phyloP scores from a whole-genome alignment of 495 filamentous ascomycete species.

The Endocarpon pusillum region DNA sequence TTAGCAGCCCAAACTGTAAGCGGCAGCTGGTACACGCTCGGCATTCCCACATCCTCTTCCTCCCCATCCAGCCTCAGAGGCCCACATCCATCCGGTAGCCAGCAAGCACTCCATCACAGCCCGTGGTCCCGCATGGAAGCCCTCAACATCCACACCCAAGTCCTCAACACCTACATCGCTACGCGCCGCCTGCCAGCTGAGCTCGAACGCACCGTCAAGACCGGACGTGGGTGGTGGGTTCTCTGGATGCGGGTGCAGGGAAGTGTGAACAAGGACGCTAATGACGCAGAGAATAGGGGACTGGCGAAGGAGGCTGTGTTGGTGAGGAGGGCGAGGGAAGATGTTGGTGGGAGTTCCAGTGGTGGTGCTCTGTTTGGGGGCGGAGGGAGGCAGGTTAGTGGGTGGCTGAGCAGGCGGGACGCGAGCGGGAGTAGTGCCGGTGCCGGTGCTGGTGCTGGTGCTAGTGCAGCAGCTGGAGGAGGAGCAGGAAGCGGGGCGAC shows the following conservation, averaged over 20 bases:
- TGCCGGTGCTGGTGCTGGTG: constrained; percentile 22
- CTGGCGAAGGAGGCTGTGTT: constrained; percentile 58
- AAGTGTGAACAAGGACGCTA: constrained; percentile 8
- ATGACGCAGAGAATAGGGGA: constrained; percentile 12
- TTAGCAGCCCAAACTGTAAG: constrained; percentile 7
- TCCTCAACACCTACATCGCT: constrained; percentile 55
- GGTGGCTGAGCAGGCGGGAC: constrained; percentile 30
- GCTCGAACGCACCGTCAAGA: constrained; percentile 80
- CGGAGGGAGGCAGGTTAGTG: constrained; percentile 22
- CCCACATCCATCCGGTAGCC: background rate
- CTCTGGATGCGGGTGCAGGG: constrained; percentile 67
- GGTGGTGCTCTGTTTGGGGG: constrained; percentile 17
- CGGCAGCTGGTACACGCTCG: background rate
- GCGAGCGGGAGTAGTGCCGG: constrained; percentile 11
- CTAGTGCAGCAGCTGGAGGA: constrained; percentile 51
- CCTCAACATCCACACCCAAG: constrained; percentile 75
- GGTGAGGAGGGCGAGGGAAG: constrained; percentile 61
- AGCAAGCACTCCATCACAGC: too few species aligned
- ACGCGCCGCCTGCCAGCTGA: constrained; percentile 43
- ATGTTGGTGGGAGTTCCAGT: constrained; percentile 18
- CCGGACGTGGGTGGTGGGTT: constrained; percentile 86
- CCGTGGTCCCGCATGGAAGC: constrained; percentile 71
- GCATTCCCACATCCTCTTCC: constrained; percentile 5
- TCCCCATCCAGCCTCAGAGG: background rate
- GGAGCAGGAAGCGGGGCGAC: constrained; percentile 76